Percentiles rank a stretch among this genome's conserved stretches.
phyloP scores from a whole-genome alignment of 352 stramenopile species.

The Globisporangium acanthophoron region DNA sequence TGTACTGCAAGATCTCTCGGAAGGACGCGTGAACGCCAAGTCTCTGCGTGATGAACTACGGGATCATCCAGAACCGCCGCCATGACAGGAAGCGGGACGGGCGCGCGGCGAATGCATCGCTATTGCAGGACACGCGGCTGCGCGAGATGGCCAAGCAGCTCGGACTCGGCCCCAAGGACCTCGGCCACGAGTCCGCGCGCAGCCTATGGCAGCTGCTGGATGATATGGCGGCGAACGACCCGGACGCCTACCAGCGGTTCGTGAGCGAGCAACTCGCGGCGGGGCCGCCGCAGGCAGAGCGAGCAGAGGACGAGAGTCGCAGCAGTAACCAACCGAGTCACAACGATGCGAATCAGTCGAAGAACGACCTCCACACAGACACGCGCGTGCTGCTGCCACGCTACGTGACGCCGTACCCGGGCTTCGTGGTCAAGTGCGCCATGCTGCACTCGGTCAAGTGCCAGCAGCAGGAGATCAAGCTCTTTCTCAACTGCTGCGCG shows the following conservation, averaged over 20 bases:
- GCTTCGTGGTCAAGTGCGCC: conserved; percentile 75
- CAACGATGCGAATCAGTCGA: too few relatives aligned
- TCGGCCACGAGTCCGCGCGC: conserved; percentile 62
- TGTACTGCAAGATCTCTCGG: too few relatives aligned
- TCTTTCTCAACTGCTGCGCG: conserved; percentile 79
- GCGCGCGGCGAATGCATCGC: conserved; percentile 17
- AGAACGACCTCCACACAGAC: neutral
- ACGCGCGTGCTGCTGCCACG: conserved; percentile 15
- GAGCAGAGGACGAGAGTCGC: neutral
- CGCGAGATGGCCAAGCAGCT: conserved; percentile 83
- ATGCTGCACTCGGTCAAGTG: conserved; percentile 54
- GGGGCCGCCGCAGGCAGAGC: conserved; percentile 25
- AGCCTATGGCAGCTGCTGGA: conserved; percentile 72
- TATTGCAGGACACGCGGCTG: conserved; percentile 56
- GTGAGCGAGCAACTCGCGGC: conserved; percentile 78
- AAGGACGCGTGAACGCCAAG: neutral
- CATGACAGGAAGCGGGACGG: conserved; percentile 23
- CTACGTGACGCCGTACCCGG: conserved; percentile 61
- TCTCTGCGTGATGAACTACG: conserved; percentile 62
- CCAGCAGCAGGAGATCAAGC: conserved; percentile 54
- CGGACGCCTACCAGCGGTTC: conserved; percentile 67
- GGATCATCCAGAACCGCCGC: conserved; percentile 78
- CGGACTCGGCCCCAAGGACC: conserved; percentile 60
- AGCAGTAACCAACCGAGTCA: conserved; percentile 1
- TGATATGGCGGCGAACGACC: conserved; percentile 63